Evolutionary conservation across 139 green algal species (phyloP), one percentile per base, ranked within the genome.

Genomic region (Tetradesmus obliquus): DNA sequence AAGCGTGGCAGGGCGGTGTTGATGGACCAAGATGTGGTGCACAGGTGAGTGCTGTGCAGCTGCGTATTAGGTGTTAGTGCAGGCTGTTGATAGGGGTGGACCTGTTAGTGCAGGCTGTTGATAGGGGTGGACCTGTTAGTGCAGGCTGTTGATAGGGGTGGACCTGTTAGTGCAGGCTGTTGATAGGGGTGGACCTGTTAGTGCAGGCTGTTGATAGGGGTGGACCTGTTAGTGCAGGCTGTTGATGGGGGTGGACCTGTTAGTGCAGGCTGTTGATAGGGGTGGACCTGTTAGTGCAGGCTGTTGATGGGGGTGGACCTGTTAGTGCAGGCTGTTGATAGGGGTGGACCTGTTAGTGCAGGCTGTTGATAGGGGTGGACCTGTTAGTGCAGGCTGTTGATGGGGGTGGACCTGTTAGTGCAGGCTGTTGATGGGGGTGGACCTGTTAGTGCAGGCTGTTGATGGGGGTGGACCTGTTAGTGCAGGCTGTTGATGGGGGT

Each of bases 1-100:
- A 95, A 95, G 83, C 88, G 90, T 2, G 82, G 81, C 55, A 72
- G 94, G 1, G 94, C 94, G 1, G 90, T 94, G 80, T 58, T 95
- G 55, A 93, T 95, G 91, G 90, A 94, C 80, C 96, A 98, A 86
- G 96, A 98, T 93, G 88, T 97, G 19, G 84, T 96, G 74, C 96
- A 97, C 86, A 66, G 80, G 80, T 85, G 45, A 55, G 79, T 19
- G 79, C 32, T 17, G 13, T 13, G 66, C 66, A 76, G 13, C 66
- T 76, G 66, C 13, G 17, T 13, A 76, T 76, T 17, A n/a, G 66
- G 66, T 76, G 72, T n/a, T 82, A 20, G 24, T 82, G 72, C 12
- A 32, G 66, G 66, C 66, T 22, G 66, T 17, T 45, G 32, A 45
- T 45, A 45, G 32, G 32, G 32, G 32, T 45, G 32, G 32, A 45